These are phyloP conservation scores for Aspergillus sclerotiicarbonarius DNA, from an alignment of 495 filamentous ascomycete species.

Conservation along the genomic window DNA sequence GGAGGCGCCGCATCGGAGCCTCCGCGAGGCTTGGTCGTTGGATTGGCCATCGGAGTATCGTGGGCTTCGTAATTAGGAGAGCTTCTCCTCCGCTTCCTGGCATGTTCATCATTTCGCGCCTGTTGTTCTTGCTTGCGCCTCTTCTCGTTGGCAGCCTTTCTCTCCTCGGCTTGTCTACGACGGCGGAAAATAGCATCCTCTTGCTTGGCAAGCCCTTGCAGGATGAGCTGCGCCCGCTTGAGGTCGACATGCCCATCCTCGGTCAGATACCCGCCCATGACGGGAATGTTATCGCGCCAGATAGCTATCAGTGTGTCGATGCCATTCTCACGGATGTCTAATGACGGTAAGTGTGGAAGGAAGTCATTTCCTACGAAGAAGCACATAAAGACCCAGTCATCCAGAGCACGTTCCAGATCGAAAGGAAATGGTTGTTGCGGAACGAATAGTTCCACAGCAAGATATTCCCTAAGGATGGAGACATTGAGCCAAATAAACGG, in stretches of 20 bases:
- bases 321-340: slow-evolving; percentile 95
- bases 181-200: slow-evolving; percentile 92
- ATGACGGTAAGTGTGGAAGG: slow-evolving; percentile 89
- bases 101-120: slow-evolving; percentile 49
- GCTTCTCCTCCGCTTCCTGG: slow-evolving; percentile 42
- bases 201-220: slow-evolving; percentile 86
- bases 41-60: slow-evolving; percentile 28
- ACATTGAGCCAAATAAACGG: slow-evolving; percentile 99
- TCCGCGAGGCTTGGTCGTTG: slow-evolving; percentile 20
- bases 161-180: slow-evolving; percentile 77
- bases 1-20: slow-evolving; percentile 38
- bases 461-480: slow-evolving; percentile 85
- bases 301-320: slow-evolving; percentile 95
- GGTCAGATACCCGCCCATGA: slow-evolving; percentile 93
- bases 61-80: slow-evolving; percentile 46
- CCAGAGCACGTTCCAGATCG: slow-evolving; percentile 91
- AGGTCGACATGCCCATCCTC: slow-evolving; percentile 92
- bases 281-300: slow-evolving; percentile 88
- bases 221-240: slow-evolving; percentile 79
- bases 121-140: slow-evolving; percentile 69
- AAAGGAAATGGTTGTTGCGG: slow-evolving; percentile 75
- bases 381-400: slow-evolving; percentile 99
- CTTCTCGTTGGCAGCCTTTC: slow-evolving; percentile 72
- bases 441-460: slow-evolving; percentile 83
- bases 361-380: slow-evolving; percentile 99